Conservation (phyloP, 2,329 filamentous ascomycete genomes). For the Botrytis galanthina region DNA sequence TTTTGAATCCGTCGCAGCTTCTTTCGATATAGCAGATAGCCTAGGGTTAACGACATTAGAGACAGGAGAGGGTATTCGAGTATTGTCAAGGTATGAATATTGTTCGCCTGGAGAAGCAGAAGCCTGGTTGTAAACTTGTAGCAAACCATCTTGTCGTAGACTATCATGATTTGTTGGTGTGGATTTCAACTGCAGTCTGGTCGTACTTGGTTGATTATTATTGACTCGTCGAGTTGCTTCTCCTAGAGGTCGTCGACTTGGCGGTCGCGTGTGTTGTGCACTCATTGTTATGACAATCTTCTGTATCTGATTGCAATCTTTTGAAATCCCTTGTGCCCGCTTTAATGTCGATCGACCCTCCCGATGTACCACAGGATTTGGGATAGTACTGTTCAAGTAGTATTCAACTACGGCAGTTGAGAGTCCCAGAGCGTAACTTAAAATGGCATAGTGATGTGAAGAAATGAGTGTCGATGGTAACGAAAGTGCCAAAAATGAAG, state of each 20-base stretch:
- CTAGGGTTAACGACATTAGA: conserved; percentile 37
- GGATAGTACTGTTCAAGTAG: background rate
- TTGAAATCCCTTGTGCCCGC: background rate
- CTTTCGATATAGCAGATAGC: conserved; percentile 40
- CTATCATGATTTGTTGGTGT: conserved; percentile 34
- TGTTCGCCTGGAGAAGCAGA: conserved; percentile 23
- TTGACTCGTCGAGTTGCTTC: conserved; percentile 38
- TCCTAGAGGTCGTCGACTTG: conserved; percentile 36
- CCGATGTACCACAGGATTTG: background rate
- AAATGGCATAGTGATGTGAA: conserved; percentile 14
- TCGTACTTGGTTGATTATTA: conserved; percentile 29
- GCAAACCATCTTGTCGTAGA: conserved; percentile 26
- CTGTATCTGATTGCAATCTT: background rate
- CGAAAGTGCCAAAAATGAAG: conserved; percentile 15
- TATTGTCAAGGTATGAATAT: conserved; percentile 21
- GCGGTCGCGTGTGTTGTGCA: conserved; percentile 27
- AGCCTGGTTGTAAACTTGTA: conserved; percentile 24
- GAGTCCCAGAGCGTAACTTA: background rate
- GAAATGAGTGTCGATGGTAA: background rate
- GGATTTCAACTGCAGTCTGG: conserved; percentile 23
- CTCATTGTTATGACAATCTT: conserved; percentile 26
- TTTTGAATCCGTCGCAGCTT: conserved; percentile 37
- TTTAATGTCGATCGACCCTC: background rate
- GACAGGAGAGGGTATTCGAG: conserved; percentile 32
- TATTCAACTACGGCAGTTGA: background rate